Base-by-base conservation (phyloP, 345 rosid genomes). In the Cardamine chenopodiifolia region DNA sequence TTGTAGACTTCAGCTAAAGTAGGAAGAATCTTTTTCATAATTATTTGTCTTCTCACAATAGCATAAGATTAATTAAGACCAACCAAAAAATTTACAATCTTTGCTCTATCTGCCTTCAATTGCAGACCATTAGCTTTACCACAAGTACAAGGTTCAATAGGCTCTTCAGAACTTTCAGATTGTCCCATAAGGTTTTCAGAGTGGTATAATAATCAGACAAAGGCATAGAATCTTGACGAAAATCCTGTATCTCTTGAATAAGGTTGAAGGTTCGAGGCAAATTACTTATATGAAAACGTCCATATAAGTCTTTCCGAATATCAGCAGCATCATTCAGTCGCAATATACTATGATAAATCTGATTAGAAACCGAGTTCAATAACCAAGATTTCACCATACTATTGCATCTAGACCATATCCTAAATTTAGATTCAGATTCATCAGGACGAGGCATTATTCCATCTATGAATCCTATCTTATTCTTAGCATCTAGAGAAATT, bases 391-490 rank as follows among this genome's bases (percentile, higher is more conserved):
- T 47, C 0, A 47, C 10, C 52, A 47, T 47, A 1, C 12, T 7
- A 3, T 47, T 47, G 3, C 52, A 47, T 7, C 5, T 9, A 17
- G 52, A 47, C 22, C 52, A 47, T 0, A 47, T 0, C 3, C 12
- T 1, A 47, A 47, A 47, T 2, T 3, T 5, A 0, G 0, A 4
- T 17, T 47, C 52, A 0, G 12, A 6, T 47, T 47, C 23, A 1
- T 0, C 0, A 18, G 22, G 22, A 8, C 22, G 52, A 17, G 22
- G 0, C 0, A 47, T 1, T 0, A 23, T 2, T 2, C 23, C 52
- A 47, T 47, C 52, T 0, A 47, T 1, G 0, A 47, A 47, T 2
- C 52, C 23, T 0, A 8, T 7, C 8, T 47, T 47, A 1, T 20
- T 20, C 26, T 52, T 52, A 1, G 31, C n/a, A 11, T 22, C 31